Evolutionary conservation across 306 rosid genomes (phyloP), one percentile per base, ranked within the genome.

Genomic region (Sphenostylis stenocarpa): DNA sequence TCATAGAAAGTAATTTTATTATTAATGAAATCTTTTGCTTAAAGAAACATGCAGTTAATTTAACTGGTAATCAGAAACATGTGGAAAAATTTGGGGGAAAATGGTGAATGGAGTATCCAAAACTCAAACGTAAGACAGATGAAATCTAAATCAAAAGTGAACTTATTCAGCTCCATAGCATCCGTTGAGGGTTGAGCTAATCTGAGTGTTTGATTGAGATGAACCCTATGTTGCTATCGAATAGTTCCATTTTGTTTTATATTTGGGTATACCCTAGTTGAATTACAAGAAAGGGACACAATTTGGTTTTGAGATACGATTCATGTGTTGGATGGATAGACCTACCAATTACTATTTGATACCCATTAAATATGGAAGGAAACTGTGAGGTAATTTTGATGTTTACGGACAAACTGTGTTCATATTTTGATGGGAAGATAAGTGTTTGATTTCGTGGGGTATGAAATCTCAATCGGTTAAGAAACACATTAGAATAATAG

Each of bases 381-480:
- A n/a, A 47, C 31, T 19, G 41, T 21, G 72, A 16, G 57, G 58
- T 77, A 76, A 80, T 48, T 52, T 65, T 86, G 90, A 86, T 85
- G 89, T 76, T 78, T 77, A 87, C 74, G 64, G 78, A 66, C 77
- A 81, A 88, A 43, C 84, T 83, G 29, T 71, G 81, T 36, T 47
- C 28, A 70, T 70, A 67, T 77, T 83, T 79, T 39, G 83, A 77
- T 76, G 76, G 83, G 79, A 79, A 87, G 83, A 80, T 69, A 79
- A 65, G 85, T 73, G 56, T 81, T 84, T 79, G 82, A 80, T 91
- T 90, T 89, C 88, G 89, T 93, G 91, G 91, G 90, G 86, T 86
- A 84, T 88, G 82, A 84, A 91, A 86, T 88, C 85, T 88, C 85
- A 88, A 84, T 81, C 87, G 80, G 88, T 84, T 80, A 87, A 93